Evolutionary conservation across 2,329 filamentous ascomycete species (phyloP).

Genomic region (Trichoderma polysporum): DNA sequence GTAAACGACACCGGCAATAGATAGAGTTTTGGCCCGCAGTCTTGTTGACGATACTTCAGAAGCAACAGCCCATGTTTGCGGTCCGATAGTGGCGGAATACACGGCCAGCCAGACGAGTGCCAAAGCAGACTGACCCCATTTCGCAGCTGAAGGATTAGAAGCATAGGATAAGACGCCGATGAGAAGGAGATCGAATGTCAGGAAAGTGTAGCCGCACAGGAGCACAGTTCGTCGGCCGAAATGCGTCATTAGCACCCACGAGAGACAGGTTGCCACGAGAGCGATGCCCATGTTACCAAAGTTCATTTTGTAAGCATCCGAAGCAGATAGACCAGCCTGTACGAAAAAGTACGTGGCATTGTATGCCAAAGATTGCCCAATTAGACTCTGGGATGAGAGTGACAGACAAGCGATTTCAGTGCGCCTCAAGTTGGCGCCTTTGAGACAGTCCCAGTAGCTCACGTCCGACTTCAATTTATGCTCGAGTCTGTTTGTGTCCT

Average conservation of each 20-base stretch:
- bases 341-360: constrained; percentile 45
- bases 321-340: constrained; percentile 34
- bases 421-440: constrained; percentile 37
- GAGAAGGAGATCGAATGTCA: constrained; percentile 17
- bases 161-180: constrained; percentile 20
- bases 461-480: constrained; percentile 24
- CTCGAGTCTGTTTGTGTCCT: constrained; percentile 23
- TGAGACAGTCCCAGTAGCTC: constrained; percentile 41
- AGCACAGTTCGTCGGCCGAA: constrained; percentile 20
- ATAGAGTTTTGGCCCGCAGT: constrained; percentile 26
- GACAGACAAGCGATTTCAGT: constrained; percentile 40
- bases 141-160: constrained; percentile 2
- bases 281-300: constrained; percentile 42
- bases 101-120: constrained; percentile 23
- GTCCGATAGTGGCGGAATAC: constrained; percentile 18
- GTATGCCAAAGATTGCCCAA: constrained; percentile 39
- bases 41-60: constrained; percentile 20
- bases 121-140: constrained; percentile 25
- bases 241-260: constrained; percentile 20
- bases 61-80: constrained; percentile 22
- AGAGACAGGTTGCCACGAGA: constrained; percentile 19
- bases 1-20: constrained; percentile 26
- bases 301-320: constrained; percentile 34
- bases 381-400: constrained; percentile 37
- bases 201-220: constrained; percentile 10